A percentile compares a stretch with the other conserved stretches of the same genome.
phyloP scores from a whole-genome alignment of 805 yeast species.

The Dipodascus albidus region DNA sequence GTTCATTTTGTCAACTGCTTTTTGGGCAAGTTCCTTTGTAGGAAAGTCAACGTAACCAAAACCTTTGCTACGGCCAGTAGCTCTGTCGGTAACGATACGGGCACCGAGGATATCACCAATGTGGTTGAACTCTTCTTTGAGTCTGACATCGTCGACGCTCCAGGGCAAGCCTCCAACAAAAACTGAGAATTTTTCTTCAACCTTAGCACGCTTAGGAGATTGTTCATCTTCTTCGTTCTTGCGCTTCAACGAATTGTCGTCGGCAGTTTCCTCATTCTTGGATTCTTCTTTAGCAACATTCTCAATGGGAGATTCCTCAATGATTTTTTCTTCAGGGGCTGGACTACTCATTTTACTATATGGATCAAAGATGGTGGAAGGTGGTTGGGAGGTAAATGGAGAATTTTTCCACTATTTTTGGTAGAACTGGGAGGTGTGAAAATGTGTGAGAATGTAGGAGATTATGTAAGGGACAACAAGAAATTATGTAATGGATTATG shows the following conservation, averaged over 20 bases:
- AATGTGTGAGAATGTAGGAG: too few relatives aligned
- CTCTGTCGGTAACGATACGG: conserved; percentile 89
- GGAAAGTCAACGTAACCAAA: conserved; percentile 90
- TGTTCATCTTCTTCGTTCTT: conserved; percentile 24
- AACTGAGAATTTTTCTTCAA: conserved; percentile 68
- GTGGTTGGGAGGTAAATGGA: conserved; percentile 2
- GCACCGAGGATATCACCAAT: conserved; percentile 77
- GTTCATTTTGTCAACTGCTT: conserved; percentile 74
- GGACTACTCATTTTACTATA: conserved; percentile 17
- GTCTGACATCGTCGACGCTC: conserved; percentile 94
- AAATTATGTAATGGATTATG: too few relatives aligned
- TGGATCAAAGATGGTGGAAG: conserved; percentile 5
- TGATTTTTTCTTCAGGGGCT: conserved; percentile 23
- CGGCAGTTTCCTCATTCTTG: conserved; percentile 26
- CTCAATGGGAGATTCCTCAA: conserved; percentile 20
- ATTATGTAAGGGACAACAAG: too few relatives aligned
- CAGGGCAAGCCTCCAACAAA: conserved; percentile 97
- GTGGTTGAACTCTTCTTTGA: conserved; percentile 67
- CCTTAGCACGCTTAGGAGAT: conserved; percentile 21
- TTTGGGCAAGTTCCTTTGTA: conserved; percentile 64
- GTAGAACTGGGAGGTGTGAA: too few relatives aligned
- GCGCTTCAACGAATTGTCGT: conserved; percentile 1
- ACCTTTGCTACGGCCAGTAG: conserved; percentile 89
- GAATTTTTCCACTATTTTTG: background rate
- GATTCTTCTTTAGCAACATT: conserved; percentile 42